Evolutionary conservation across 495 filamentous ascomycete species (phyloP), one percentile per base, ranked within the genome.

Genomic region (Penicillium argentinense): DNA sequence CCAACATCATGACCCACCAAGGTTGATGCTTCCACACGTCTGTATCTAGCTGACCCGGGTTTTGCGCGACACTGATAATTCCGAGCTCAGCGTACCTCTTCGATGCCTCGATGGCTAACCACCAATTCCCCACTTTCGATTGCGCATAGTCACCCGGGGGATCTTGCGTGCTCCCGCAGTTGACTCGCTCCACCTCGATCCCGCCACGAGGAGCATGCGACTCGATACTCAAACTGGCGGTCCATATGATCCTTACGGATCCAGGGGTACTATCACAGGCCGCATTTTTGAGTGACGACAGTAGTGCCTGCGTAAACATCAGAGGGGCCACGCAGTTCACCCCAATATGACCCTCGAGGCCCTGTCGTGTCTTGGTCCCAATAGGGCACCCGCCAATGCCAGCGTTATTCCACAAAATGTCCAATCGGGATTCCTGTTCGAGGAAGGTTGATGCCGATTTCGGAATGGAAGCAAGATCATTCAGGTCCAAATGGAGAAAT

Each of bases 351-450:
- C 69, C 54, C n/a, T 73, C 68, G 8, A 64, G 45, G 23, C 68
- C 68, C 37, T 72, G 71, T 6, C 43, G 36, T 2, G 70, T 60
- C 5, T 46, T 29, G 7, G 48, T 59, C 7, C 62, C 69, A 1
- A 7, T 12, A 0, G 66, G 63, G 0, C 68, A 62, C 5, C 58
- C 36, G 17, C 61, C 59, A 17, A 82, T 59, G 5, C 79, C 80
- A 0, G 80, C 78, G 48, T 83, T 81, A 50, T 81, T 81, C 51
- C 65, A 81, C 0, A 83, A 62, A 7, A 80, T 71, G 43, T 83
- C 73, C 0, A 83, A 66, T 9, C 67, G 51, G 3, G 47, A 50
- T 56, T 80, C 74, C 25, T 62, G 42, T 0, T 45, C 36, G 4
- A 59, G 52, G 51, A 80, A 76, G 4, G 49, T 44, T 5, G 72